Evolutionary conservation across 345 rosid genomes (phyloP).

Genomic region (Rubroshorea leprosula): DNA sequence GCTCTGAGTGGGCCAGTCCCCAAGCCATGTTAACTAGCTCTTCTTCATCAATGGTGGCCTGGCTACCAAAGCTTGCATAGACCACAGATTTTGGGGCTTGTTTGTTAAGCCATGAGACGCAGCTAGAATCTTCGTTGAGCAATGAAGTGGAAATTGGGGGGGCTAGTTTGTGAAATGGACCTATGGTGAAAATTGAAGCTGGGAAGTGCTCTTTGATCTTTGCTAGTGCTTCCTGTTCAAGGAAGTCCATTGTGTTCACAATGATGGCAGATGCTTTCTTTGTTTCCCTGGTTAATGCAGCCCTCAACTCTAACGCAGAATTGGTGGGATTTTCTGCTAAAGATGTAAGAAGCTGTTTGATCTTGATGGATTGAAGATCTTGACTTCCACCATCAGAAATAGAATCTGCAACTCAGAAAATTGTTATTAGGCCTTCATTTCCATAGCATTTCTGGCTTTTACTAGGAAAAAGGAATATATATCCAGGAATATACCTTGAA

Average conservation of each 20-base stretch:
- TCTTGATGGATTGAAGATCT: not conserved
- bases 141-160: constrained; percentile 14
- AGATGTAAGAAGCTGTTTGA: not conserved
- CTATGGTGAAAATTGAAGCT: constrained; percentile 26
- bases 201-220: constrained; percentile 12
- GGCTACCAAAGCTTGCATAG: constrained; percentile 23
- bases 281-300: constrained; percentile 7
- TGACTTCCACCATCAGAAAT: not conserved
- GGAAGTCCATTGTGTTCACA: constrained; percentile 11
- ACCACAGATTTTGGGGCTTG: constrained; percentile 16
- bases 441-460: too few species aligned
- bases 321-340: not conserved
- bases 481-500: constrained; percentile 20
- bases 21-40: constrained; percentile 14
- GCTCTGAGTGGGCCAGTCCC: constrained; percentile 36
- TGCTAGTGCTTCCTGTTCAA: constrained; percentile 16
- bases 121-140: constrained; percentile 33
- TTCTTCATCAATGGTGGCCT: constrained; percentile 1
- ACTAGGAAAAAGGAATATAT: too few species aligned
- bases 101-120: constrained; percentile 39
- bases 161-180: constrained; percentile 15
- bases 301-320: constrained; percentile 8
- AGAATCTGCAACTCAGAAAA: not conserved
- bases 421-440: too few species aligned
- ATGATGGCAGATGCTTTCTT: constrained; percentile 20